phyloP scores from a whole-genome alignment of 225 moss, liverwort and hornwort genomes.

The Pseudisothecium myosuroides region DNA sequence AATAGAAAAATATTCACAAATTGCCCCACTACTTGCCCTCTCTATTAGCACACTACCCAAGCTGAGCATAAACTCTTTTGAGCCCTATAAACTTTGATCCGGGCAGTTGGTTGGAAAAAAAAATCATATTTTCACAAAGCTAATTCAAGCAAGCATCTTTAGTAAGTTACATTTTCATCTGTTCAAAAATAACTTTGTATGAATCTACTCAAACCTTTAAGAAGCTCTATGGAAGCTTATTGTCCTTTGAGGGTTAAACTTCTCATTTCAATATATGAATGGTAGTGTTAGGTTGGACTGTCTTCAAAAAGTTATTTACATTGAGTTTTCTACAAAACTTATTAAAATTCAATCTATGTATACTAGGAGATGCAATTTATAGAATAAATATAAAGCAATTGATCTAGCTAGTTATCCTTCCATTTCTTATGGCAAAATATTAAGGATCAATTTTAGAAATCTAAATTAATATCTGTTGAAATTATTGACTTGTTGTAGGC shows the following conservation, averaged over 20 bases:
- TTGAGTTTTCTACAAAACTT: neutral
- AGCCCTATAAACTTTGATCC: neutral
- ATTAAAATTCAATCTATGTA: neutral
- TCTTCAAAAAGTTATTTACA: neutral
- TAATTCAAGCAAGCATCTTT: neutral
- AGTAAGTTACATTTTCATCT: neutral
- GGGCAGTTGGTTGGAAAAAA: rapidly evolving
- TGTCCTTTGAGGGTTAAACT: neutral
- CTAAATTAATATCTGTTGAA: neutral
- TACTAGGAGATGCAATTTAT: neutral
- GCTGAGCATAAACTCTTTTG: neutral
- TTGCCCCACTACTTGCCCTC: neutral
- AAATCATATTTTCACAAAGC: neutral
- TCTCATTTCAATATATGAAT: neutral
- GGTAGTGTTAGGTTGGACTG: rapidly evolving
- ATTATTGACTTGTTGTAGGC: neutral
- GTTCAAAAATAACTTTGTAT: neutral
- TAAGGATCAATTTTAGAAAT: neutral
- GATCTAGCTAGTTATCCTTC: neutral
- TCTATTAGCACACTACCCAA: neutral
- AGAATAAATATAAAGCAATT: neutral
- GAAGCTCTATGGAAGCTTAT: neutral
- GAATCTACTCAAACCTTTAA: too few species aligned
- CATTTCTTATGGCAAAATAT: neutral
- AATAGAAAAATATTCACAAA: neutral